Base-by-base conservation (phyloP, 2,329 filamentous ascomycete genomes). In the Botrytis fabae region DNA sequence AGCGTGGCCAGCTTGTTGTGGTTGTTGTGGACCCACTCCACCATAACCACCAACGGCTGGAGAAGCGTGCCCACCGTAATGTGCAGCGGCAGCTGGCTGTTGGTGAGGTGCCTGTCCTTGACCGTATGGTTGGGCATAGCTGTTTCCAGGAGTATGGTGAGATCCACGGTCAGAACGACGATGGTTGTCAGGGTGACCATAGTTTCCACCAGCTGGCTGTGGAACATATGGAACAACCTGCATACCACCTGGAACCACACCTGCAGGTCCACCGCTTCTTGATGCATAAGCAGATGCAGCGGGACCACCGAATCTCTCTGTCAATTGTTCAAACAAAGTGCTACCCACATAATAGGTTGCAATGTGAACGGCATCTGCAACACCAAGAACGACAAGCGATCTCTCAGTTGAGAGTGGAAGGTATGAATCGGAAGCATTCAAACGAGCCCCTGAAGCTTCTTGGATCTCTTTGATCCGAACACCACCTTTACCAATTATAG, bases 191-290 rank as follows among this genome's bases (percentile, higher is more conserved):
- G 94, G 91, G 79, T 95, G 93, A 73, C 95, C 95, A 81, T 95
- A 98, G 82, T 95, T 95, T 77, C 96, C 96, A 73, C 94, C 93
- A 73, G 94, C 93, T 42, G 95, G 93, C 82, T 98, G 95, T 68
- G 96, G 96, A 73, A 94, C 93, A 82, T 99, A 99, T 9, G 96
- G 96, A n/a, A 98, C 94, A 68, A 99, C 96, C 83, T 98, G 96
- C 94, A 99, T 97, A 75, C 96, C 96, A 74, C 96, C 96, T 35
- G 96, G 96, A 25, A 98, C 94, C 48, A 95, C 94, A 69, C 95
- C 95, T 73, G 95, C 94, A 69, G 96, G 95, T 68, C 93, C 95
- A 75, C 96, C 96, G 80, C 94, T 97, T 76, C 96, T 91, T 64
- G 95, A 97, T 64, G 96, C 96, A 81, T 99, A 99, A 44, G 96